Evolutionary conservation across 768 basidiomycete species (phyloP).

Genomic region (Lactarius tabidus): DNA sequence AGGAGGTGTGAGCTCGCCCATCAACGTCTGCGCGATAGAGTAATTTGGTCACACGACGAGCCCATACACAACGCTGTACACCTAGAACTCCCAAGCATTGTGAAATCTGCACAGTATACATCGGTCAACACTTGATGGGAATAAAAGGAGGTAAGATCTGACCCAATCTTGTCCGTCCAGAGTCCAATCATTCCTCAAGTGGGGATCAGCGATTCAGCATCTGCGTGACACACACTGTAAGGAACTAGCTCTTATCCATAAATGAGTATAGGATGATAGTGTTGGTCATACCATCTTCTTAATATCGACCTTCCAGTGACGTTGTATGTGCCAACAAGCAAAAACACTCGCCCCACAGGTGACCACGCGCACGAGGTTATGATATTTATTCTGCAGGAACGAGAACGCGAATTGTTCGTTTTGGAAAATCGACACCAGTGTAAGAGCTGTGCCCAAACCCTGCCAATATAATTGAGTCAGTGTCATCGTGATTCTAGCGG

Average conservation of each 20-base stretch:
- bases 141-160: constrained; percentile 24
- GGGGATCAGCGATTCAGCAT: constrained; percentile 73
- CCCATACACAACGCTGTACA: constrained; percentile 76
- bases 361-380: constrained; percentile 70
- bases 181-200: constrained; percentile 86
- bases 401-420: constrained; percentile 79
- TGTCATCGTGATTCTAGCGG: background rate
- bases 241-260: constrained; percentile 44
- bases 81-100: constrained; percentile 87
- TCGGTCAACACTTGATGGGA: background rate
- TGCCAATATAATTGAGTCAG: constrained; percentile 28
- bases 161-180: constrained; percentile 76
- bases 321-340: constrained; percentile 82
- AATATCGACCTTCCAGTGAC: constrained; percentile 70
- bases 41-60: constrained; percentile 86
- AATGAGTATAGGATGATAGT: background rate
- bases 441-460: constrained; percentile 79
- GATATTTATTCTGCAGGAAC: constrained; percentile 76
- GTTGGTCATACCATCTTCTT: constrained; percentile 58
- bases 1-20: constrained; percentile 83
- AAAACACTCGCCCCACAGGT: constrained; percentile 68
- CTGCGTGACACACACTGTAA: constrained; percentile 71
- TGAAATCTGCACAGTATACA: constrained; percentile 44
- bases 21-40: constrained; percentile 82
- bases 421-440: constrained; percentile 70